Percentiles rank a stretch among this genome's conserved stretches.
phyloP scores from a whole-genome alignment of 768 basidiomycete genomes.

The Mycena polygramma region DNA sequence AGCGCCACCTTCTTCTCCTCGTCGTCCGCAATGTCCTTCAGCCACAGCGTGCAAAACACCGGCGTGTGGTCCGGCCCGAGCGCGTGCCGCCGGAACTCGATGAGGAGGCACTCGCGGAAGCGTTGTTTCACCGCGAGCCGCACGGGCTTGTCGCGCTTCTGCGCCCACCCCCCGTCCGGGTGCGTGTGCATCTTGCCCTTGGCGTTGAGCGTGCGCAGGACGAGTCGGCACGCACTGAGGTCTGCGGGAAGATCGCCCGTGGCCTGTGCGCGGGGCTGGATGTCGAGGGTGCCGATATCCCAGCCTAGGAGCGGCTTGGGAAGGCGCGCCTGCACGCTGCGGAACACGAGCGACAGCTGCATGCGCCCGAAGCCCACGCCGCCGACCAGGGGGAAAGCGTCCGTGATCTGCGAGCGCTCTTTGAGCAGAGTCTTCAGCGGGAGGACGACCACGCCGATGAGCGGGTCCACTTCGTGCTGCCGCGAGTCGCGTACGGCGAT shows the following conservation, averaged over 20 bases:
- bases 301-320: conserved; percentile 72
- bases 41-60: conserved; percentile 56
- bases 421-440: conserved; percentile 60
- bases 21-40: conserved; percentile 53
- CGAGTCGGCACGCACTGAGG: conserved; percentile 54
- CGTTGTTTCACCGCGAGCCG: conserved; percentile 57
- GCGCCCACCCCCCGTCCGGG: conserved; percentile 50
- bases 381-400: conserved; percentile 74
- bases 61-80: conserved; percentile 51
- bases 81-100: conserved; percentile 52
- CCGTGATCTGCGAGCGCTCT: conserved; percentile 66
- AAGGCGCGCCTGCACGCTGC: conserved; percentile 71
- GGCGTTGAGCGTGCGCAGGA: conserved; percentile 53
- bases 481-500: conserved; percentile 75
- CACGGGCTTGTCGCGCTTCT: conserved; percentile 45
- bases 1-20: conserved; percentile 29
- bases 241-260: conserved; percentile 48
- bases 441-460: conserved; percentile 79
- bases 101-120: conserved; percentile 54
- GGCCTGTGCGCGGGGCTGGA: conserved; percentile 50
- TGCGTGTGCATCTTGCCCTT: conserved; percentile 53
- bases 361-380: conserved; percentile 78
- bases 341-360: conserved; percentile 75
- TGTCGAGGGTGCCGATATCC: conserved; percentile 77
- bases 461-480: conserved; percentile 71